phyloP scores from a whole-genome alignment of 768 basidiomycete species.

The Collybiopsis luxurians region DNA sequence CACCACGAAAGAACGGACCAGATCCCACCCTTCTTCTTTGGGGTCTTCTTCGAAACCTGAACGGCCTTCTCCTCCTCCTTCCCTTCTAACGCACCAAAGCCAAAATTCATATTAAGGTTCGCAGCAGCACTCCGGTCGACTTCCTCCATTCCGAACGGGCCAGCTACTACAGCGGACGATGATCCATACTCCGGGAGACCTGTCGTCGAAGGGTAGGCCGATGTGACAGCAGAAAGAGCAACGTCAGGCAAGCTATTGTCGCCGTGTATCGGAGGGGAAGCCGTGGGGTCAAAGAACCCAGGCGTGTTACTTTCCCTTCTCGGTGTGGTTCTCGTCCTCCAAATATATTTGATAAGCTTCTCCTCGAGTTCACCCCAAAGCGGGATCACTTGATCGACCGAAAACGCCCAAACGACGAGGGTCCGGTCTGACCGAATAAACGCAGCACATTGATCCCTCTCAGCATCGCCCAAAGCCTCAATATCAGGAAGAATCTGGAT shows the following conservation, averaged over 20 bases:
- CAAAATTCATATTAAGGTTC: not conserved
- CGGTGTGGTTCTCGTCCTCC: conserved; percentile 46
- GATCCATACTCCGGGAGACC: not conserved
- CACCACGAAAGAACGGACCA: conserved; percentile 5
- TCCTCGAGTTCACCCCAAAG: conserved; percentile 72
- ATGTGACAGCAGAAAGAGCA: not conserved
- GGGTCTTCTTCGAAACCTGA: not conserved
- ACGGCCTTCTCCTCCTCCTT: not conserved
- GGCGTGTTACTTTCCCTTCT: conserved; percentile 17
- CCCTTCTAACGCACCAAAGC: not conserved
- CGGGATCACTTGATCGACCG: conserved; percentile 65
- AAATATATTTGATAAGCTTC: conserved; percentile 79
- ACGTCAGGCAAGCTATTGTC: not conserved
- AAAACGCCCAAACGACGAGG: conserved; percentile 82
- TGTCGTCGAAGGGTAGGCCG: not conserved
- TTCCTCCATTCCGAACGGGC: conserved; percentile 9
- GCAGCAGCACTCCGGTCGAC: not conserved
- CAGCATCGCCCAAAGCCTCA: conserved; percentile 63
- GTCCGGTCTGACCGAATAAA: conserved; percentile 46
- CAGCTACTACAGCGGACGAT: not conserved
- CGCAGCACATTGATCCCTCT: conserved; percentile 88
- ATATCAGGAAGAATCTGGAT: conserved; percentile 82
- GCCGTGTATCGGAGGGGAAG: not conserved
- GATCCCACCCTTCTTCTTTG: not conserved
- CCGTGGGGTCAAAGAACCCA: conserved; percentile 2